Evolutionary conservation across 345 rosid species (phyloP).

Genomic region (Sisymbrium altissimum): DNA sequence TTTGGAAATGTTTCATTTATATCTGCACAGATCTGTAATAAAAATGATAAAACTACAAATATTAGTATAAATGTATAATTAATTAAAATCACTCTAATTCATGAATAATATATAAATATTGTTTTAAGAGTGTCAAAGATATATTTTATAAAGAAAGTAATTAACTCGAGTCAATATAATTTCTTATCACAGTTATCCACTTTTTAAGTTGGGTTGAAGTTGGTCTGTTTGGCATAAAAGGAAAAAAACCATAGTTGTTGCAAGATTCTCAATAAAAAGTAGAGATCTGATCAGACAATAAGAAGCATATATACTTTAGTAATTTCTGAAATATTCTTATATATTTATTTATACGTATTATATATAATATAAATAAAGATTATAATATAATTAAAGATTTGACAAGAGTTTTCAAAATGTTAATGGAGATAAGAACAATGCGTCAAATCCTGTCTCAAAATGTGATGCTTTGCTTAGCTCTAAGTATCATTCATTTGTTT

Average conservation of each 20-base stretch:
- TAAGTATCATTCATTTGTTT: slow-evolving; percentile 23
- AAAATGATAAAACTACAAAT: background rate
- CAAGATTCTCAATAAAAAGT: slow-evolving; percentile 24
- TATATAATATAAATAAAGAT: background rate
- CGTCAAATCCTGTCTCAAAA: slow-evolving; percentile 27
- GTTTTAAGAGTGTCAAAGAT: background rate
- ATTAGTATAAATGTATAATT: background rate
- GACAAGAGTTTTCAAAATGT: slow-evolving; percentile 29
- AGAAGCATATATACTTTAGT: slow-evolving; percentile 29
- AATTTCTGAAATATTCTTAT: background rate
- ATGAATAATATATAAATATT: background rate
- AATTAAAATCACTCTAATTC: background rate
- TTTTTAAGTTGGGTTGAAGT: background rate
- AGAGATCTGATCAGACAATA: slow-evolving; percentile 23
- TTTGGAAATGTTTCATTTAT: background rate
- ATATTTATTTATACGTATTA: background rate
- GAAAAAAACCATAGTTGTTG: background rate
- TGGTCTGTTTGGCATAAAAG: slow-evolving; percentile 10
- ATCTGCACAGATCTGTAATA: background rate
- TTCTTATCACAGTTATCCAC: background rate
- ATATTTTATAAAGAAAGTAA: background rate
- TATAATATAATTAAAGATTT: background rate
- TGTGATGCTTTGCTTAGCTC: slow-evolving; percentile 20
- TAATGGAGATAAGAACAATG: slow-evolving; percentile 26
- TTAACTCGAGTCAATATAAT: background rate